A percentile compares a stretch with the other conserved stretches of the same genome.
phyloP scores from a whole-genome alignment of 306 rosid genomes.

The Acacia melanoxylon region DNA sequence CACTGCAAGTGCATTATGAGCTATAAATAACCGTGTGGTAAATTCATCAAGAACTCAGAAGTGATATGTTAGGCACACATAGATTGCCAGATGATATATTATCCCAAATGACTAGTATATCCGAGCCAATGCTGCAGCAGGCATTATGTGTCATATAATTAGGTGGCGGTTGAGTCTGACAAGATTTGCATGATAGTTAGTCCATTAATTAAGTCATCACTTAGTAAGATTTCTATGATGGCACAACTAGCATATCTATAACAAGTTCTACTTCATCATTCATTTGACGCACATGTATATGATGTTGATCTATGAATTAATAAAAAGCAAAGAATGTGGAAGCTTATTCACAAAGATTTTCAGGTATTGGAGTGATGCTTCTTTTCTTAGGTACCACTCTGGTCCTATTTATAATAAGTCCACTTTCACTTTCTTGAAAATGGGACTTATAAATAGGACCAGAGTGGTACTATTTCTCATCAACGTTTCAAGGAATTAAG shows the following conservation, averaged over 20 bases:
- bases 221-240: background rate
- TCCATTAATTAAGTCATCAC: background rate
- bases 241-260: background rate
- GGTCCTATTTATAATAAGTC: no score
- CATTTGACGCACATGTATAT: background rate
- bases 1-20: background rate
- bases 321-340: background rate
- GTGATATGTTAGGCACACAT: background rate
- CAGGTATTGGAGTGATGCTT: background rate
- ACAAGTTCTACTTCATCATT: conserved; percentile 2
- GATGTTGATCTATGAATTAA: background rate
- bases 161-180: background rate
- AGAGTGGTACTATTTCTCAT: background rate
- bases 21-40: background rate
- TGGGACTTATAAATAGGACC: no score
- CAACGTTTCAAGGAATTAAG: background rate
- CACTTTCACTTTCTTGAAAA: no score
- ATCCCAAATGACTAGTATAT: background rate
- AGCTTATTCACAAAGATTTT: background rate
- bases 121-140: background rate
- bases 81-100: background rate
- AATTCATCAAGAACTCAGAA: background rate
- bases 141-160: background rate
- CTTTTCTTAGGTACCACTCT: background rate
- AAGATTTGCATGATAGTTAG: background rate